Evolutionary conservation across 176 grass and related monocot species (phyloP).

Genomic region (Luzula sylvatica): DNA sequence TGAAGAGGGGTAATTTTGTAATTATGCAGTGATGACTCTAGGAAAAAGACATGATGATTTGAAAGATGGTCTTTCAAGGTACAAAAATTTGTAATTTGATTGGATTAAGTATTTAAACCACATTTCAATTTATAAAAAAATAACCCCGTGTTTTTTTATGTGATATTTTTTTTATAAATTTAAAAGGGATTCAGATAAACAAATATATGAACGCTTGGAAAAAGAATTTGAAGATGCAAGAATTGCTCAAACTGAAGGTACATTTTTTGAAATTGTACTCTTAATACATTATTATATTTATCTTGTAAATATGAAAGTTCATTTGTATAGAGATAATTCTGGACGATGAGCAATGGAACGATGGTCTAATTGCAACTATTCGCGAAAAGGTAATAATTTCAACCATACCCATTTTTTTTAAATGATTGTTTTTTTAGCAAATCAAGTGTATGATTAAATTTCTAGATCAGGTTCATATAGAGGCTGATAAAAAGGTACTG

Average conservation of each 20-base stretch:
- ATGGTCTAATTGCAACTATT: constrained; percentile 88
- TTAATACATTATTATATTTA: constrained; percentile 9
- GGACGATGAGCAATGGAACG: constrained; percentile 84
- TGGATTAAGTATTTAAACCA: too few relatives aligned
- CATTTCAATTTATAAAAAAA: background rate
- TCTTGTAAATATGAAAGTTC: constrained; percentile 11
- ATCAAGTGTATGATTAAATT: constrained; percentile 6
- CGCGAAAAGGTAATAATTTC: constrained; percentile 66
- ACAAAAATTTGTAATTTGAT: background rate
- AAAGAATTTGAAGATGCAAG: constrained; percentile 78
- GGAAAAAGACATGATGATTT: constrained; percentile 17
- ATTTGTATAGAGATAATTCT: constrained; percentile 56
- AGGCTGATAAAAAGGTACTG: constrained; percentile 79
- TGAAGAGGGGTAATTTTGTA: background rate
- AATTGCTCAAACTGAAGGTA: constrained; percentile 72
- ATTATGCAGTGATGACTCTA: constrained; percentile 17
- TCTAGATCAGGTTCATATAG: constrained; percentile 86
- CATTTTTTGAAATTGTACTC: background rate
- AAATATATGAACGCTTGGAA: constrained; percentile 82
- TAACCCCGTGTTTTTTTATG: background rate
- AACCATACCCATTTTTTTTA: background rate
- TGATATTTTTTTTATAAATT: constrained; percentile 10
- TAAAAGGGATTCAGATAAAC: constrained; percentile 87
- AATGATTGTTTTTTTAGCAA: too few relatives aligned
- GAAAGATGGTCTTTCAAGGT: constrained; percentile 21